Conservation (phyloP, 2,329 filamentous ascomycete species). For the Podosphaera fusca region DNA sequence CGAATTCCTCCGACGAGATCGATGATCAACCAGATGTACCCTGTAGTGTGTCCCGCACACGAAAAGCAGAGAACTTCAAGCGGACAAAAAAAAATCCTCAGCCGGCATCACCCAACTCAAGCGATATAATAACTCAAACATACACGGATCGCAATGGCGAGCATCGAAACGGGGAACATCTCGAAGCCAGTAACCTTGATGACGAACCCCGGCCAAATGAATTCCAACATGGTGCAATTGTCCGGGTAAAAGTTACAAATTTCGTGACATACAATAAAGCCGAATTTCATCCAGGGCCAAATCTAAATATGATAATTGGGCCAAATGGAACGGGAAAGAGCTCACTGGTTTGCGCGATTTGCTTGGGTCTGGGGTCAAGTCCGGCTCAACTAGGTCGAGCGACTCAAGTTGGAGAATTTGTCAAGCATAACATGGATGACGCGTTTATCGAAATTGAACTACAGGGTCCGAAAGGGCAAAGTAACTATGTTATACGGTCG, state of each 20-base stretch:
- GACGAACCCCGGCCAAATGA: neutral
- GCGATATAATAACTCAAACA: neutral
- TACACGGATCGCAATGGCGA: neutral
- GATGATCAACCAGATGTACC: neutral
- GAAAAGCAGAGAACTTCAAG: neutral
- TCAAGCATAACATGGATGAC: conserved; percentile 63
- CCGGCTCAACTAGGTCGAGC: conserved; percentile 68
- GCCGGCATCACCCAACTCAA: neutral
- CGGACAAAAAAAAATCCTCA: neutral
- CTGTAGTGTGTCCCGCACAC: neutral
- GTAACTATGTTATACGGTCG: conserved; percentile 53
- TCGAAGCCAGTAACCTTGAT: neutral
- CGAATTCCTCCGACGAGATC: neutral
- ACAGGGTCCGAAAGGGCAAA: conserved; percentile 29
- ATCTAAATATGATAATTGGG: conserved; percentile 93
- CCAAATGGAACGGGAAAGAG: conserved; percentile 98
- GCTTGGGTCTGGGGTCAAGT: conserved; percentile 68
- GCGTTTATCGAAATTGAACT: conserved; percentile 84
- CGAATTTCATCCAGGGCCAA: conserved; percentile 77
- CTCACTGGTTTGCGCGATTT: conserved; percentile 90
- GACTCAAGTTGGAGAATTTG: conserved; percentile 66
- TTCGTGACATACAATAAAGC: conserved; percentile 91
- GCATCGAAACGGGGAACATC: neutral
- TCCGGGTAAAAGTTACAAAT: conserved; percentile 63
- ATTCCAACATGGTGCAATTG: conserved; percentile 50